Percentiles rank a stretch among this genome's conserved stretches.
These are phyloP conservation scores for Cordyceps cateniannulata DNA, from an alignment of 2,329 filamentous ascomycete genomes.

Conservation along the genomic window DNA sequence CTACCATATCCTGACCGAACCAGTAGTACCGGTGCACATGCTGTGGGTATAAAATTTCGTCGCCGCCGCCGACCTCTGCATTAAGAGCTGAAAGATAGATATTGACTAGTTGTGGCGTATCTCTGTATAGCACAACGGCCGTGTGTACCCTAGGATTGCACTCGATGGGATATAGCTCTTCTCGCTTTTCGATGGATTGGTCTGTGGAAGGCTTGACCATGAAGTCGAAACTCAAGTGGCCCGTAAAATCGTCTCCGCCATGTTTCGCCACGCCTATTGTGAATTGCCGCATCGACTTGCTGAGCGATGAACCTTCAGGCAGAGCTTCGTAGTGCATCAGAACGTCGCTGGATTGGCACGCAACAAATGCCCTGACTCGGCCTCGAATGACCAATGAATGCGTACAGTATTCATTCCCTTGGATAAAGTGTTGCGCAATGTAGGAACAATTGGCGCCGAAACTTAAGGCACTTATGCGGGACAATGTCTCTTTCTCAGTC, in stretches of 20 bases:
- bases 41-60: constrained; percentile 14
- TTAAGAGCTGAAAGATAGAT: constrained; percentile 47
- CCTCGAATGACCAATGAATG: constrained; percentile 63
- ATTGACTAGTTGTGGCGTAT: constrained; percentile 39
- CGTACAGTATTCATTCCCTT: constrained; percentile 60
- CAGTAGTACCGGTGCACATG: constrained; percentile 46
- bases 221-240: constrained; percentile 47
- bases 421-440: constrained; percentile 58
- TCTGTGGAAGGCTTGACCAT: neutral
- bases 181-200: neutral
- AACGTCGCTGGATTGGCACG: constrained; percentile 56
- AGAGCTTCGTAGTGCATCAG: constrained; percentile 62
- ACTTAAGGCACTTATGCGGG: constrained; percentile 35
- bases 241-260: constrained; percentile 49
- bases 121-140: constrained; percentile 54
- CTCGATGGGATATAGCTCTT: constrained; percentile 56
- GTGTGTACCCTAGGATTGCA: constrained; percentile 67
- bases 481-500: constrained; percentile 48
- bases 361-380: constrained; percentile 57
- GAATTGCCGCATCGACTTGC: constrained; percentile 56
- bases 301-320: constrained; percentile 45
- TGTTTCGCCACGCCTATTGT: constrained; percentile 51
- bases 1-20: constrained; percentile 59
- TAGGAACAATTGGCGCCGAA: constrained; percentile 50
- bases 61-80: constrained; percentile 19